Conservation (phyloP, 257 asterid genomes). For the Coffea canephora region DNA sequence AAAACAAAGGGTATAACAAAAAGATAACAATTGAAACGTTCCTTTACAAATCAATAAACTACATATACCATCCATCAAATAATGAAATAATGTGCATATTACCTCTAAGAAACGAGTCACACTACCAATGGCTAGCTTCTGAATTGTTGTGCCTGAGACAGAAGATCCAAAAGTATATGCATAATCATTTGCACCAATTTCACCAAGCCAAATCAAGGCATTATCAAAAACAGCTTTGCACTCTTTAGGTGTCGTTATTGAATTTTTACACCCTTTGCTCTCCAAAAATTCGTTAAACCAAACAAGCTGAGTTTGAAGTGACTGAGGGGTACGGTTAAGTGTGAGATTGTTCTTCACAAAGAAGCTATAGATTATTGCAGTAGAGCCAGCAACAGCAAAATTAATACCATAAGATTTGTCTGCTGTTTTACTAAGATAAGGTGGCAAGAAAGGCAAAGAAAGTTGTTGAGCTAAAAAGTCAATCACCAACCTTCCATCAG, state of each 20-base stretch:
- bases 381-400: conserved; percentile 81
- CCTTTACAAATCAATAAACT: too few species aligned
- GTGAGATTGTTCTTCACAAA: conserved; percentile 52
- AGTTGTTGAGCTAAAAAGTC: conserved; percentile 62
- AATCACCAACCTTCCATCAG: conserved; percentile 83
- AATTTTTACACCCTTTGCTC: conserved; percentile 45
- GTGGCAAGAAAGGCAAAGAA: conserved; percentile 62
- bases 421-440: conserved; percentile 38
- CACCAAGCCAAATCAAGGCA: conserved; percentile 76
- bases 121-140: conserved; percentile 53
- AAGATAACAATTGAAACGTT: too few species aligned
- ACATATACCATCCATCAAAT: too few species aligned
- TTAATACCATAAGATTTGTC: conserved; percentile 46
- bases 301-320: conserved; percentile 54
- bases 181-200: conserved; percentile 76
- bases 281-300: conserved; percentile 54
- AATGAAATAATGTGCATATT: background rate
- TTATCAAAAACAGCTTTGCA: conserved; percentile 42
- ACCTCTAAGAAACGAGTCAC: conserved; percentile 60
- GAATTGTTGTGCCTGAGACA: conserved; percentile 42
- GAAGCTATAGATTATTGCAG: conserved; percentile 68
- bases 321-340: conserved; percentile 56
- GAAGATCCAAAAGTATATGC: conserved; percentile 62
- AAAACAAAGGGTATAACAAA: too few species aligned
- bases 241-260: conserved; percentile 28